Evolutionary conservation across 2,329 filamentous ascomycete genomes (phyloP), one percentile per base, ranked within the genome.

Genomic region (Aspergillus nomiae): DNA sequence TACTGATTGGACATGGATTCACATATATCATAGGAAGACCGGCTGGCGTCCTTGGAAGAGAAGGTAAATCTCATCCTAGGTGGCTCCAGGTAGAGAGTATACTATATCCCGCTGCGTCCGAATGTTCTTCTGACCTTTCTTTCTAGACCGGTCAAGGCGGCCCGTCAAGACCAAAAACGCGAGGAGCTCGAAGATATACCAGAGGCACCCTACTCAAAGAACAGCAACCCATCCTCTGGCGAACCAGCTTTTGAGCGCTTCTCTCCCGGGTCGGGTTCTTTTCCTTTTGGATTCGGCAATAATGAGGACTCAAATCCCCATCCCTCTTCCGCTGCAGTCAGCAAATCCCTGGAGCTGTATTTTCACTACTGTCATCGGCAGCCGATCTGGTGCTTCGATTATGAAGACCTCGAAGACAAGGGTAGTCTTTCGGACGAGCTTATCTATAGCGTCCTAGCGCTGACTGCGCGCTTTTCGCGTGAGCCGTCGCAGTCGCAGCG

Each of bases 1-100:
- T 11, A 32, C 14, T 34, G 6, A 14, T 54, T 63, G 50, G 11
- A 28, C 62, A 32, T 34, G 57, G 50, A 38, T 54, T 70, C 32
- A 66, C 58, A 14, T 8, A 36, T 1, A 30, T 21, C 4, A n/a
- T 48, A 85, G 83, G 82, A 83, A 65, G 83, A 85, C 69, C 77
- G 83, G 65, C 73, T 85, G n/a, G 82, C 82, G 16, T 80, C 81
- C 57, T 67, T 85, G 46, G 83, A 85, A 73, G 82, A 84, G 71
- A 85, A 85, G 69, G 77, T 85, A 54, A 82, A 85, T 71, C 79
- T 81, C 62, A 75, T 85, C 59, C 72, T 85, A 24, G 83, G 75
- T 55, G 81, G 82, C 59, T 78, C 72, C 62, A 69, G 73, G 75
- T 78, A 74, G 36, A 58, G 19, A 26, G 34, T 48, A 55, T 41